Conservation (phyloP, 306 rosid species). For the Trifolium subterraneum region DNA sequence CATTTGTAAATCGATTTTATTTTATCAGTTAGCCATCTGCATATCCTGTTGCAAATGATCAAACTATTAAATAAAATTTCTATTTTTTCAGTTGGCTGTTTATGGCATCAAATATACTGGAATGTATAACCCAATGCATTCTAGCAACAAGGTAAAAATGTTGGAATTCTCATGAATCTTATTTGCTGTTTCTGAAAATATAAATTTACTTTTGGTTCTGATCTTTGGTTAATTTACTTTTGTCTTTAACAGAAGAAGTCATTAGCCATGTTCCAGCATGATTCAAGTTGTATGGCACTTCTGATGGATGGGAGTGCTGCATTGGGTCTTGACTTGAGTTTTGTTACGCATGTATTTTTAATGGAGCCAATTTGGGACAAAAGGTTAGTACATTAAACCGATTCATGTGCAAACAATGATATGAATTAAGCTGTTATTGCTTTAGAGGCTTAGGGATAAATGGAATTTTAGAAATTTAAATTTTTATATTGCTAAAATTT, state of each 20-base stretch:
- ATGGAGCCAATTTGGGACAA: slow-evolving; percentile 99
- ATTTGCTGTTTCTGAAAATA: slow-evolving; percentile 25
- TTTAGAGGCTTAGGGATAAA: slow-evolving; percentile 3
- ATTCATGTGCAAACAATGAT: slow-evolving; percentile 25
- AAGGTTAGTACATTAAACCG: slow-evolving; percentile 61
- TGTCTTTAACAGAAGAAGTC: slow-evolving; percentile 80
- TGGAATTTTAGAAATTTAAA: slow-evolving; percentile 7
- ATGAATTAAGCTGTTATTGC: neutral
- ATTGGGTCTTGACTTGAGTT: slow-evolving; percentile 95
- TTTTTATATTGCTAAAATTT: neutral
- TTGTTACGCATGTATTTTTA: slow-evolving; percentile 82
- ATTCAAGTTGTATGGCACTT: slow-evolving; percentile 82
- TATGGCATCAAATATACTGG: slow-evolving; percentile 87
- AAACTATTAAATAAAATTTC: slow-evolving; percentile 38
- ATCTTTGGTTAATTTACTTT: slow-evolving; percentile 40
- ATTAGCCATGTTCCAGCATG: slow-evolving; percentile 77
- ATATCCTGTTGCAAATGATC: slow-evolving; percentile 31
- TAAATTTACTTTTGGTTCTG: slow-evolving; percentile 35
- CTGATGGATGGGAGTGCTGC: slow-evolving; percentile 99
- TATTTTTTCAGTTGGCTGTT: slow-evolving; percentile 66
- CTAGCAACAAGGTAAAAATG: slow-evolving; percentile 72
- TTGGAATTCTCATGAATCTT: slow-evolving; percentile 31
- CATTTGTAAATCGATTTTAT: slow-evolving; percentile 31
- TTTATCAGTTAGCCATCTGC: slow-evolving; percentile 7
- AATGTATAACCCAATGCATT: slow-evolving; percentile 95